Base-by-base conservation (phyloP, 352 stramenopile species). In the Phytophthora sp. region DNA sequence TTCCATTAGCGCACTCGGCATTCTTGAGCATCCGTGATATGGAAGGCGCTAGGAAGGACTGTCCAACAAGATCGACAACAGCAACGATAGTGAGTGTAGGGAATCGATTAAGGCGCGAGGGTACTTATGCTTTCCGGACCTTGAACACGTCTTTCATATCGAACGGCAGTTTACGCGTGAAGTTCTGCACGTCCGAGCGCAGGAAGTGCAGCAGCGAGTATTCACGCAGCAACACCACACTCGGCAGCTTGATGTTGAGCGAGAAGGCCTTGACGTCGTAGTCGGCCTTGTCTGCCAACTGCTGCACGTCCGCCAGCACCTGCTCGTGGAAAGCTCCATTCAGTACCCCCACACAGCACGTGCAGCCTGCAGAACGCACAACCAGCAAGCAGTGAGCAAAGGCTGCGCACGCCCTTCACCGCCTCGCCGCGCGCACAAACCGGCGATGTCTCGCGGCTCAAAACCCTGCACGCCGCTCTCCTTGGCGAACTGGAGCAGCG, bases 91-190 rank as follows among this genome's bases (percentile, higher is more conserved):
- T 62, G 5, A 50, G 57, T 38, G 32, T 49, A 66, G 5, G 1
- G 38, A 4, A n/a, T 43, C 1, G 17, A 26, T 10, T 10, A 43
- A n/a, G 7, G 9, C 5, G 41, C 5, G 11, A 54, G 12, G n/a
- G n/a, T n/a, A n/a, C n/a, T n/a, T n/a, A n/a, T n/a, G n/a, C n/a
- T n/a, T 37, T 26, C 20, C 45, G 24, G 31, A 92, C 86, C 78
- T 93, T 92, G 46, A 95, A 69, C 43, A 82, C 73, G 56, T 95
- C 87, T 53, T 95, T 95, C 44, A 92, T 55, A 41, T 94, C 84
- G 28, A 88, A 73, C 4, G 84, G 72, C 12, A 48, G 55, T 20
- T 73, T 66, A 46, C 53, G 54, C 20, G 57, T 27, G 42, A 83
- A 91, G 37, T 76, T 72, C 1, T 45, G 43, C 2, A 84, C 55